phyloP scores from a whole-genome alignment of 148 eudicot genomes.

The Rhododendron simsii region DNA sequence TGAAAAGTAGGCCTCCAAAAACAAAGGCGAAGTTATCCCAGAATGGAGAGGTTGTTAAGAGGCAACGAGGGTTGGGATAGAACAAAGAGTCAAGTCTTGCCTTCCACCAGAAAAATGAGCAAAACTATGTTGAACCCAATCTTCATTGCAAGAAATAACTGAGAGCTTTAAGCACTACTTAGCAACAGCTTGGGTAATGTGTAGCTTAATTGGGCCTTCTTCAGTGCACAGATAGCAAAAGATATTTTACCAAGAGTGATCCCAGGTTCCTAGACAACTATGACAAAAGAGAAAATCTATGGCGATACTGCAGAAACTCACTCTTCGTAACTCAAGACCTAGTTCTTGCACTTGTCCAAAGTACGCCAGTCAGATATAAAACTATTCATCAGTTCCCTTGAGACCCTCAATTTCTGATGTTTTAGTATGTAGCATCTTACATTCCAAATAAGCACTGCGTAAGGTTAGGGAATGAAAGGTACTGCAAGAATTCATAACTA shows the following conservation, averaged over 20 bases:
- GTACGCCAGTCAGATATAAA: neutral
- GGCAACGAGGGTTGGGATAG: neutral
- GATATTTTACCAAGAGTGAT: neutral
- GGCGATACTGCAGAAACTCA: neutral
- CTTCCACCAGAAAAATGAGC: neutral
- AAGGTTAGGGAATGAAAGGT: neutral
- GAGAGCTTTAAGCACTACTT: constrained; percentile 1
- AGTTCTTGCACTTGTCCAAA: neutral
- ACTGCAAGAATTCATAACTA: neutral
- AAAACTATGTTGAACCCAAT: neutral
- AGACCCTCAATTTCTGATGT: neutral
- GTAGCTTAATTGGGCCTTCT: neutral
- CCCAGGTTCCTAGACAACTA: neutral
- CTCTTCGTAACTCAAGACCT: neutral
- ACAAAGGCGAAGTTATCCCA: neutral
- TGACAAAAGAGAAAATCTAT: neutral
- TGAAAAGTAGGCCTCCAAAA: neutral
- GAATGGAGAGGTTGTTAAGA: neutral
- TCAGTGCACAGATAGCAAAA: neutral
- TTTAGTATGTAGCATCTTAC: neutral
- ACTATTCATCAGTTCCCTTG: neutral
- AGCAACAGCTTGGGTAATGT: neutral
- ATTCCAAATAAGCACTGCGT: neutral
- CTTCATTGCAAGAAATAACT: neutral
- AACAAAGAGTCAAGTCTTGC: neutral